These are phyloP conservation scores for Ceratocystis papillata DNA, from an alignment of 2,329 filamentous ascomycete genomes.

Conservation along the genomic window DNA sequence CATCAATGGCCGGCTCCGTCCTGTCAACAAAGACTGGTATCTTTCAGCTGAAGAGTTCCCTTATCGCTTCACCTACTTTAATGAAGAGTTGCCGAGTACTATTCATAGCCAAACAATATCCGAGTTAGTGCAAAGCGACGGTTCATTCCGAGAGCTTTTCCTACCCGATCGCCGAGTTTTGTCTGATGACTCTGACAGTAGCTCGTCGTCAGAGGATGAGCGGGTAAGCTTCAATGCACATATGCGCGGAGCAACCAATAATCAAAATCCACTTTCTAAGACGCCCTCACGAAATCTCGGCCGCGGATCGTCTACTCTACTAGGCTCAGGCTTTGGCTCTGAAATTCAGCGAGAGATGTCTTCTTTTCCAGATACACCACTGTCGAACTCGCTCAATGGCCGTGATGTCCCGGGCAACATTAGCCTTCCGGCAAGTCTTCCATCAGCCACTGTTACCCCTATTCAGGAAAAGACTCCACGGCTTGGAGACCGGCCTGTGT, in stretches of 20 bases:
- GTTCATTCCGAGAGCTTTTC: slow-evolving; percentile 78
- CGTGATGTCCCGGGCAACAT: not conserved
- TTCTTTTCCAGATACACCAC: slow-evolving; percentile 4
- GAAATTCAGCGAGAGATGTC: slow-evolving; percentile 13
- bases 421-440: not conserved
- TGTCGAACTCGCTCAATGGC: slow-evolving; percentile 11
- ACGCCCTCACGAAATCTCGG: slow-evolving; percentile 11
- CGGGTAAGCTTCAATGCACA: slow-evolving; percentile 24
- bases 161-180: slow-evolving; percentile 72
- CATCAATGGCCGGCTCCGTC: slow-evolving; percentile 77
- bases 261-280: slow-evolving; percentile 15
- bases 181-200: slow-evolving; percentile 59
- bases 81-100: slow-evolving; percentile 89
- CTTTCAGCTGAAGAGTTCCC: slow-evolving; percentile 79
- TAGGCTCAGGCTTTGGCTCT: slow-evolving; percentile 1
- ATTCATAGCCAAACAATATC: slow-evolving; percentile 95
- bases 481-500: slow-evolving; percentile 77
- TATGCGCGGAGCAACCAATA: slow-evolving; percentile 19
- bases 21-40: slow-evolving; percentile 72
- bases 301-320: slow-evolving; percentile 9
- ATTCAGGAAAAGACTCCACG: slow-evolving; percentile 38
- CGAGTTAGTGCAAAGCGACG: slow-evolving; percentile 75
- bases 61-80: slow-evolving; percentile 97
- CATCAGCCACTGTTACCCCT: slow-evolving; percentile 23
- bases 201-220: slow-evolving; percentile 20